Base-by-base conservation (phyloP, 2,329 filamentous ascomycete genomes). In the Talaromyces pinophilus region DNA sequence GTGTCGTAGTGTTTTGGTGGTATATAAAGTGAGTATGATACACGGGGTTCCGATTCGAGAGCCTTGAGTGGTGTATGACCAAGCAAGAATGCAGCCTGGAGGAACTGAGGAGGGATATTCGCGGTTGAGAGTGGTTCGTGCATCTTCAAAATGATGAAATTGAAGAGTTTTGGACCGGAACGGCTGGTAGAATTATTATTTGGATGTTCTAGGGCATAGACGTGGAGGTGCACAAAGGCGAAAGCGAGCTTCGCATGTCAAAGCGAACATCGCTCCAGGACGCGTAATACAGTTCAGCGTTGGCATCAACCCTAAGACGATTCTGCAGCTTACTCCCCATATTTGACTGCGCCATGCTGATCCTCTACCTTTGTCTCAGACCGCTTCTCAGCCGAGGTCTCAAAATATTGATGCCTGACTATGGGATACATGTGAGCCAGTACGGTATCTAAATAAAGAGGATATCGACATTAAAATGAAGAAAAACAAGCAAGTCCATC, bases 1-100 rank as follows among this genome's bases (percentile, higher is more conserved):
- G 44, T 35, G 2, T 46, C 25, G 67, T 74, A 73, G 46, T 70
- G 67, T 46, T 70, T 59, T 15, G 68, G 67, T 13, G 74, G 74
- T 1, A 76, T 68, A 59, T 73, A 75, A 17, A 75, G 69, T 7
- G 68, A 65, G 67, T 75, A 76, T 11, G 74, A 75, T 48, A 75
- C 62, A 11, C 74, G 72, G 7, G 72, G 72, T 38, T 75, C 74
- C 3, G 67, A 59, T 40, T 64, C 69, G 15, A 73, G 64, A 7
- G 73, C 59, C 10, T 50, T 66, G 42, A 63, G 17, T 25, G 67
- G 74, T 57, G 74, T 66, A 46, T 72, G 70, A 38, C 73, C 73
- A 33, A 73, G 64, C 38, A 77, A 67, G 28, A 71, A 70, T 6
- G 70, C 69, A 22, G 57, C 59, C n/a, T 70, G 69, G 44, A 76